Conservation (phyloP, 2,329 filamentous ascomycete genomes). For the Fusarium devonianum region DNA sequence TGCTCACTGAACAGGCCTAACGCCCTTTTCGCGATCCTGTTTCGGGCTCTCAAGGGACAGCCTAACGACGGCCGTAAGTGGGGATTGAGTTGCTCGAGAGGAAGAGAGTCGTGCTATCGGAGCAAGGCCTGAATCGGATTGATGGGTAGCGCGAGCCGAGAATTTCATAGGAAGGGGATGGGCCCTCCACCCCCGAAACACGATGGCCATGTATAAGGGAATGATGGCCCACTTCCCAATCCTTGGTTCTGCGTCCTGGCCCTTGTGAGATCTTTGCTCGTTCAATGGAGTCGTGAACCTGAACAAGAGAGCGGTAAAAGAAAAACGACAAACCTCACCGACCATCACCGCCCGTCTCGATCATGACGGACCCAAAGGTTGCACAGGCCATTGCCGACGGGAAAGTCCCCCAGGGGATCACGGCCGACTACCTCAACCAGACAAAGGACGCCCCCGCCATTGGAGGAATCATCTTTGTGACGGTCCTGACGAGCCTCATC, state of each 20-base stretch:
- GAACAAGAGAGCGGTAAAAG: background rate
- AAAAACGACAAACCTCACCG: background rate
- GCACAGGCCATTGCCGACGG: slow-evolving; percentile 47
- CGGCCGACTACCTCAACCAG: slow-evolving; percentile 47
- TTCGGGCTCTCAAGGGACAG: too few relatives aligned
- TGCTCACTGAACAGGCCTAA: too few relatives aligned
- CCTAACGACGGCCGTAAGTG: too few relatives aligned
- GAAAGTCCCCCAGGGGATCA: slow-evolving; percentile 46
- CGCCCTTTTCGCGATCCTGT: background rate
- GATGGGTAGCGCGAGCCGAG: background rate
- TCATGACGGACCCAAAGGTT: slow-evolving; percentile 40
- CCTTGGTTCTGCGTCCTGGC: background rate
- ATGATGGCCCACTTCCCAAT: slow-evolving; percentile 1
- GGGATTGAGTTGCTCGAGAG: too few relatives aligned
- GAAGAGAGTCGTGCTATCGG: too few relatives aligned
- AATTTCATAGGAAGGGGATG: background rate
- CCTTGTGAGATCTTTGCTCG: background rate
- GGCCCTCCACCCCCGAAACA: background rate
- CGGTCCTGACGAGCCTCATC: slow-evolving; percentile 45
- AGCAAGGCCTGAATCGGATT: too few relatives aligned
- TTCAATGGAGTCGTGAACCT: slow-evolving; percentile 11
- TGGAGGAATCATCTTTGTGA: slow-evolving; percentile 50
- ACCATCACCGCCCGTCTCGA: background rate
- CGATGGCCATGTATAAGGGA: slow-evolving; percentile 21
- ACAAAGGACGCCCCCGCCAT: slow-evolving; percentile 49